These are phyloP conservation scores for Clavispora asparagi DNA, from an alignment of 805 yeast genomes.

Conservation along the genomic window DNA sequence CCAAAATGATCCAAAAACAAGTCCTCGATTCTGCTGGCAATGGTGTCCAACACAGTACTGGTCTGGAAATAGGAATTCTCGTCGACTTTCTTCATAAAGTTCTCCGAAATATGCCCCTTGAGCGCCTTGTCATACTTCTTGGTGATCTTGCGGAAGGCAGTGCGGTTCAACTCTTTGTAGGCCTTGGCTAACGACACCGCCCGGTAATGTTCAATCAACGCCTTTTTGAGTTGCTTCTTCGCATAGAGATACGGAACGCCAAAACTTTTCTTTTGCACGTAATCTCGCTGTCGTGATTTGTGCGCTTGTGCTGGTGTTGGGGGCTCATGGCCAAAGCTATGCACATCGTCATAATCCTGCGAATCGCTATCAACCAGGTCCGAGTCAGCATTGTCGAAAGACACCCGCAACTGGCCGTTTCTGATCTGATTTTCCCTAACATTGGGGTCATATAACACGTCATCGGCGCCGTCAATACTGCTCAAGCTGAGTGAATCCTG, in stretches of 20 bases:
- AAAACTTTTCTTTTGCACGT: conserved; percentile 30
- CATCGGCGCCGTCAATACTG: conserved; percentile 4
- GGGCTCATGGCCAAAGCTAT: background rate
- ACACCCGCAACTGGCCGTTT: conserved; percentile 21
- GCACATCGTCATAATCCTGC: background rate
- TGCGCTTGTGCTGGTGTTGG: conserved; percentile 13
- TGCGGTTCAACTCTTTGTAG: conserved; percentile 71
- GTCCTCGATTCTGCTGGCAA: conserved; percentile 61
- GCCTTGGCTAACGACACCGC: conserved; percentile 65
- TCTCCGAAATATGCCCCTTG: conserved; percentile 34
- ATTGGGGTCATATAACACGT: conserved; percentile 23
- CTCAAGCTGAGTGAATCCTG: conserved; percentile 4
- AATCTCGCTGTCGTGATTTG: conserved; percentile 43
- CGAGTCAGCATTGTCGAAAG: conserved; percentile 4
- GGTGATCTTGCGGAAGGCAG: conserved; percentile 83
- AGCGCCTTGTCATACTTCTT: conserved; percentile 86
- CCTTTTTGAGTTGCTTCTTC: conserved; percentile 60
- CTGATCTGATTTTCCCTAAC: conserved; percentile 34
- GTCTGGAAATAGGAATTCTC: conserved; percentile 48
- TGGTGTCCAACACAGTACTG: conserved; percentile 61
- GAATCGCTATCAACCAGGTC: conserved; percentile 2
- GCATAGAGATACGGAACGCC: conserved; percentile 60
- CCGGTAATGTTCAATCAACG: conserved; percentile 68
- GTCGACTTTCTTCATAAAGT: conserved; percentile 57
- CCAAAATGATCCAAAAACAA: conserved; percentile 63